Percentiles rank a stretch among this genome's conserved stretches.
Conservation (phyloP, 257 asterid genomes). For the Solanum sparsipilum region DNA sequence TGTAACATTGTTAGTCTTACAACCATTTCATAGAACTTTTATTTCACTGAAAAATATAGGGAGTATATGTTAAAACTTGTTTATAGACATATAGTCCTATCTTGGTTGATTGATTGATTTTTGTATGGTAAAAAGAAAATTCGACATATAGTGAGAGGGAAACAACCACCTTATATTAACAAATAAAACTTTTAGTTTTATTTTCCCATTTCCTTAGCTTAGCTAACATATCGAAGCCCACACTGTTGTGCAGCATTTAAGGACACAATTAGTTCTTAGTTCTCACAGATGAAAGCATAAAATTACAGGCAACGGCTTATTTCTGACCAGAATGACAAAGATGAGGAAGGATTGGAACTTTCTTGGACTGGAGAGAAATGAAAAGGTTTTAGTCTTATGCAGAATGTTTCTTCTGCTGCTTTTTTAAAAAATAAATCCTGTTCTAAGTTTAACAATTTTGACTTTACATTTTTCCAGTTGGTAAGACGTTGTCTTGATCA, state of each 20-base stretch:
- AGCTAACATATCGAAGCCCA: not conserved
- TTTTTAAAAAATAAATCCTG: not conserved
- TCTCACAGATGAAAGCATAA: slow-evolving; percentile 5
- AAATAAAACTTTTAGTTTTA: not conserved
- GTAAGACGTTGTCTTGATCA: slow-evolving; percentile 54
- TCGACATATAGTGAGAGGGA: not conserved
- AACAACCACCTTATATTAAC: not conserved
- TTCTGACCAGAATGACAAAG: slow-evolving; percentile 69
- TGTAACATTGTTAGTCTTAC: not conserved
- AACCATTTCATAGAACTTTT: not conserved
- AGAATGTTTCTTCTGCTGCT: slow-evolving; percentile 3
- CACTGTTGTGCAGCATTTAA: not conserved
- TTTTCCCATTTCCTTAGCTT: not conserved
- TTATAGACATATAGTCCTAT: not conserved
- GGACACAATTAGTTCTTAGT: not conserved
- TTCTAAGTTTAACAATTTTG: slow-evolving; percentile 10
- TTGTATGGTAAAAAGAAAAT: not conserved
- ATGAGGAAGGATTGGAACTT: slow-evolving; percentile 61
- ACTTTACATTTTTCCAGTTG: slow-evolving; percentile 43
- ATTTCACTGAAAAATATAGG: not conserved
- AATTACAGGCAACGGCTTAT: slow-evolving; percentile 77
- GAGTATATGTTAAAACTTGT: not conserved
- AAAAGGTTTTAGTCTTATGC: slow-evolving; percentile 42
- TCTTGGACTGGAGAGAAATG: slow-evolving; percentile 80
- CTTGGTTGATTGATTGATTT: not conserved